Evolutionary conservation across 2,329 filamentous ascomycete genomes (phyloP).

Genomic region (Phaeosphaeriaceae sp.): DNA sequence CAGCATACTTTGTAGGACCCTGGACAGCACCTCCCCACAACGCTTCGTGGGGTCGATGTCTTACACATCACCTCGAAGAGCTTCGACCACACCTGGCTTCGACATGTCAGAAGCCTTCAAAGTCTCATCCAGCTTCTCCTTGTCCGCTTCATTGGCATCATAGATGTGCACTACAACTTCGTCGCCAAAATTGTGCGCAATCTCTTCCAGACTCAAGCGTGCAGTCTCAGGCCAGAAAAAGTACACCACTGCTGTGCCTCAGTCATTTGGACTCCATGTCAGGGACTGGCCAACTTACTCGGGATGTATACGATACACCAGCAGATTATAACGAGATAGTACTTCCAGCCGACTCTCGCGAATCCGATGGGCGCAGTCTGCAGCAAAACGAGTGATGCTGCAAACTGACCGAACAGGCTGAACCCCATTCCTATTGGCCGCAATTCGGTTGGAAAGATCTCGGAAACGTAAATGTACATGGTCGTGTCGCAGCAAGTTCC

Average conservation of each 20-base stretch:
- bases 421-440: conserved; percentile 61
- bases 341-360: conserved; percentile 56
- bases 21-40: no score
- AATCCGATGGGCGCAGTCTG: conserved; percentile 45
- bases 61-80: neutral
- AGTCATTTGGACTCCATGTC: neutral
- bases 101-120: neutral
- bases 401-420: conserved; percentile 54
- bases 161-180: conserved; percentile 40
- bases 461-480: conserved; percentile 43
- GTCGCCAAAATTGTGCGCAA: conserved; percentile 57
- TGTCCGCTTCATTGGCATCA: conserved; percentile 19
- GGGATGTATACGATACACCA: conserved; percentile 32
- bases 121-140: conserved; percentile 9
- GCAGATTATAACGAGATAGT: conserved; percentile 18
- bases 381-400: conserved; percentile 51
- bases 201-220: conserved; percentile 55
- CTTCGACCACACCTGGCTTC: neutral
- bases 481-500: conserved; percentile 42
- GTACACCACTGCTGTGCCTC: conserved; percentile 46
- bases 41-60: neutral
- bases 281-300: conserved; percentile 11
- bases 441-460: conserved; percentile 46
- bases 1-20: no score
- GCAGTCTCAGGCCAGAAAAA: conserved; percentile 47